phyloP scores from a whole-genome alignment of 352 stramenopile genomes.

The Aphanomyces astaci region DNA sequence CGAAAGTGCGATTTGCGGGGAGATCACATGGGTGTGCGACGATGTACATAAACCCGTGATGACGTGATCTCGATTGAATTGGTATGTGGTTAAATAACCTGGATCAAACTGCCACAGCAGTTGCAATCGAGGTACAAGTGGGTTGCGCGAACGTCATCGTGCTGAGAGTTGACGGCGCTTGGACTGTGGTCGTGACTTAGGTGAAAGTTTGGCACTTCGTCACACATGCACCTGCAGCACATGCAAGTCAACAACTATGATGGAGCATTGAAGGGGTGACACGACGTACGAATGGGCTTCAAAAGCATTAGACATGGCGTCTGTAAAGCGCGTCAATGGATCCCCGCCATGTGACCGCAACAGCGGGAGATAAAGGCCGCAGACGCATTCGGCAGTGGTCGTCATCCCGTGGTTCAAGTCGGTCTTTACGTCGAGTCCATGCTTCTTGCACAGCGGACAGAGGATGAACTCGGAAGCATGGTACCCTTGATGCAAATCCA shows the following conservation, averaged over 20 bases:
- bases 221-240: not conserved
- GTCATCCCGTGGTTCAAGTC: not conserved
- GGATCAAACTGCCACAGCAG: not conserved
- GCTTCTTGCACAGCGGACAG: constrained; percentile 21
- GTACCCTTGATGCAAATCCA: constrained; percentile 1
- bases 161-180: too few species aligned
- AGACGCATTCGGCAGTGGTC: not conserved
- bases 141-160: too few species aligned
- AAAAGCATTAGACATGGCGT: not conserved
- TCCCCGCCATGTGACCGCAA: not conserved
- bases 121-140: constrained; percentile 7
- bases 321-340: constrained; percentile 1
- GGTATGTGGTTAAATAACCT: constrained; percentile 15
- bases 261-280: not conserved
- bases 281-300: constrained; percentile 10
- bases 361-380: constrained; percentile 4
- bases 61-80: too few species aligned
- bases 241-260: not conserved
- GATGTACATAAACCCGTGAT: too few species aligned
- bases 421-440: not conserved
- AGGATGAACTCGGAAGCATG: constrained; percentile 11
- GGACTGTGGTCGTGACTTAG: not conserved
- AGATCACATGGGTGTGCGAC: too few species aligned
- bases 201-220: constrained; percentile 17
- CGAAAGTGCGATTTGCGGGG: too few species aligned